These are phyloP conservation scores for Sequoia sempervirens DNA, from an alignment of 75 land plant species.

Conservation along the genomic window DNA sequence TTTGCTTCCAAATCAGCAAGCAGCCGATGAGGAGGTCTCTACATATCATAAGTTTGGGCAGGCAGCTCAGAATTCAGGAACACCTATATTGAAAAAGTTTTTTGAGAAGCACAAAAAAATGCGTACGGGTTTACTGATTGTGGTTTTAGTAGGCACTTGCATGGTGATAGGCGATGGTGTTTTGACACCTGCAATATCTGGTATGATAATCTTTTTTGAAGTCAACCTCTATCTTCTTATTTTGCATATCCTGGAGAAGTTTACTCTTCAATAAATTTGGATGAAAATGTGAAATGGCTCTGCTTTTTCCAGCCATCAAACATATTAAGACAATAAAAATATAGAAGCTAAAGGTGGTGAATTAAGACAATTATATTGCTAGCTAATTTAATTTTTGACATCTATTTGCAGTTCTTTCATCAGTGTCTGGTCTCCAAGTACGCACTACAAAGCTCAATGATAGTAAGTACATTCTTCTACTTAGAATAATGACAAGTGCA, in stretches of 20 bases:
- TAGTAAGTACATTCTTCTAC: constrained; percentile 25
- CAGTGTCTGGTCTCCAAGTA: constrained; percentile 64
- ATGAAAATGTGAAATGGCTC: background rate
- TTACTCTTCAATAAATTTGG: background rate
- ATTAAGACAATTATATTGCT: background rate
- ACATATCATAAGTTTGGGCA: constrained; percentile 43
- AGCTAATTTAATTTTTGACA: background rate
- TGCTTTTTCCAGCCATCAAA: background rate
- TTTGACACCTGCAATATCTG: constrained; percentile 88
- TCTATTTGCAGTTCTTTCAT: constrained; percentile 67
- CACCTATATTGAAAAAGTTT: constrained; percentile 47
- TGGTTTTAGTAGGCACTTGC: constrained; percentile 69
- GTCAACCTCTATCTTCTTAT: background rate
- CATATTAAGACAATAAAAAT: background rate
- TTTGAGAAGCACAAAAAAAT: constrained; percentile 71
- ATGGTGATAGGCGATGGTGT: constrained; percentile 93
- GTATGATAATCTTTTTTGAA: constrained; percentile 17
- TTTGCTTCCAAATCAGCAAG: constrained; percentile 81
- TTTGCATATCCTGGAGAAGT: background rate
- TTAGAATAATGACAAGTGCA: background rate
- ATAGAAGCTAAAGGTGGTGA: background rate
- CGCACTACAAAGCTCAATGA: constrained; percentile 29
- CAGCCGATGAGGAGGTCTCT: constrained; percentile 82
- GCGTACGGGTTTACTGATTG: constrained; percentile 44
- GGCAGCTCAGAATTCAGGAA: constrained; percentile 12